These are phyloP conservation scores for Tanacetum coccineum DNA, from an alignment of 129 eudicot genomes.

Conservation along the genomic window DNA sequence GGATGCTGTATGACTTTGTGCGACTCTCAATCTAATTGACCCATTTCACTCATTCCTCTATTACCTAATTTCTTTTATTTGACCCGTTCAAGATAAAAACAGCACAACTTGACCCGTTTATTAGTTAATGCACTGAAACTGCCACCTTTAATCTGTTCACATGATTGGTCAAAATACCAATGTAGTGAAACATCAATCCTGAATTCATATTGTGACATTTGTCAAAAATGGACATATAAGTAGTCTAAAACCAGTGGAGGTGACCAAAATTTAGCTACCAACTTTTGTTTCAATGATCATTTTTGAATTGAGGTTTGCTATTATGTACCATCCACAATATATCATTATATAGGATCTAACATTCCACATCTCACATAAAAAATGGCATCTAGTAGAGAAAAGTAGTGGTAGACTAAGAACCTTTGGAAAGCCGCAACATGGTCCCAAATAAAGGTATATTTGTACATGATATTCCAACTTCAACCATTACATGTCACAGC, in stretches of 20 bases:
- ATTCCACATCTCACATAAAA: slow-evolving; percentile 14
- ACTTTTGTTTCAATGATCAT: neutral
- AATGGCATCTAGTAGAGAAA: slow-evolving; percentile 21
- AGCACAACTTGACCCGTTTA: too few species aligned
- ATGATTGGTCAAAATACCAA: too few species aligned
- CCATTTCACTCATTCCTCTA: too few species aligned
- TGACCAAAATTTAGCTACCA: neutral
- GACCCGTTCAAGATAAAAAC: too few species aligned
- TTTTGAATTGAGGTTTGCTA: neutral
- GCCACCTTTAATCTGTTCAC: too few species aligned
- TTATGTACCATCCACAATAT: slow-evolving; percentile 17
- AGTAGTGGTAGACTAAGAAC: slow-evolving; percentile 31
- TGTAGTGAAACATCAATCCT: too few species aligned
- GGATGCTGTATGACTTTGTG: too few species aligned
- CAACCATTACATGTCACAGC: slow-evolving; percentile 21
- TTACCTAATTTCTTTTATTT: too few species aligned
- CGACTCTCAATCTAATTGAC: too few species aligned
- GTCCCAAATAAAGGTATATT: slow-evolving; percentile 21
- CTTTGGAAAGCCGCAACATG: slow-evolving; percentile 29
- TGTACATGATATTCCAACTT: slow-evolving; percentile 26
- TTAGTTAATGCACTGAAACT: too few species aligned
- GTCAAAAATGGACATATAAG: too few species aligned
- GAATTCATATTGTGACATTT: neutral
- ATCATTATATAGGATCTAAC: slow-evolving; percentile 14
- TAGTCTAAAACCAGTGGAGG: neutral